Evolutionary conservation across 139 green algal genomes (phyloP).

Genomic region (Ostreobium quekettii): DNA sequence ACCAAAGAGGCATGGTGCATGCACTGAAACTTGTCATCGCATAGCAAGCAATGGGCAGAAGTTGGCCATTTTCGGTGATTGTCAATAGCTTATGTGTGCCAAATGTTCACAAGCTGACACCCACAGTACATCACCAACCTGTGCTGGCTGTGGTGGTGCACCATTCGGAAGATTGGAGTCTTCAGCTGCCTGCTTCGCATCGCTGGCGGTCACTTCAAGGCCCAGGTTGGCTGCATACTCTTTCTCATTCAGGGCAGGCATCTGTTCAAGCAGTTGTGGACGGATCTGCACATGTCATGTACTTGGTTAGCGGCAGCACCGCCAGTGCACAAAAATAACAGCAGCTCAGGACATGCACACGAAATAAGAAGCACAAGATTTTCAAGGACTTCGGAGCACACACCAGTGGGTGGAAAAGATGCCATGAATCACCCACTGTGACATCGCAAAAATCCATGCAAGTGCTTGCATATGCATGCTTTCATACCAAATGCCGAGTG

Average conservation of each 20-base stretch:
- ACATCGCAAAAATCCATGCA: background rate
- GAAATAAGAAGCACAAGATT: too few relatives aligned
- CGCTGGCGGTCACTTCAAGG: constrained; percentile 23
- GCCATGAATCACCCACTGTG: too few relatives aligned
- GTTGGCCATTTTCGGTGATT: too few relatives aligned
- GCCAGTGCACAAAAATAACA: too few relatives aligned
- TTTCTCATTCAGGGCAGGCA: constrained; percentile 80
- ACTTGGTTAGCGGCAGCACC: too few relatives aligned
- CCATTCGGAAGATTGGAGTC: too few relatives aligned
- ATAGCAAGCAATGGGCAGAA: too few relatives aligned
- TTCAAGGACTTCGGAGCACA: too few relatives aligned
- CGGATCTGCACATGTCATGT: constrained; percentile 34
- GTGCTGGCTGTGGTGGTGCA: constrained; percentile 21
- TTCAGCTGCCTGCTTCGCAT: constrained; percentile 24
- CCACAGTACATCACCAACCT: constrained; percentile 4
- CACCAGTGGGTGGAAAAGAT: too few relatives aligned
- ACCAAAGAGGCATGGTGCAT: too few relatives aligned
- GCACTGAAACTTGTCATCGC: too few relatives aligned
- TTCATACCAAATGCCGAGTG: background rate
- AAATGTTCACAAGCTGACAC: constrained; percentile 6
- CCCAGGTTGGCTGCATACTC: constrained; percentile 44
- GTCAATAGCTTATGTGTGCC: constrained; percentile 10
- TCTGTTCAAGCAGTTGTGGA: constrained; percentile 80
- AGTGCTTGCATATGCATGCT: constrained; percentile 17
- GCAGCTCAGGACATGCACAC: too few relatives aligned